Conservation (phyloP, 805 yeast species). For the Yarrowia bubula region DNA sequence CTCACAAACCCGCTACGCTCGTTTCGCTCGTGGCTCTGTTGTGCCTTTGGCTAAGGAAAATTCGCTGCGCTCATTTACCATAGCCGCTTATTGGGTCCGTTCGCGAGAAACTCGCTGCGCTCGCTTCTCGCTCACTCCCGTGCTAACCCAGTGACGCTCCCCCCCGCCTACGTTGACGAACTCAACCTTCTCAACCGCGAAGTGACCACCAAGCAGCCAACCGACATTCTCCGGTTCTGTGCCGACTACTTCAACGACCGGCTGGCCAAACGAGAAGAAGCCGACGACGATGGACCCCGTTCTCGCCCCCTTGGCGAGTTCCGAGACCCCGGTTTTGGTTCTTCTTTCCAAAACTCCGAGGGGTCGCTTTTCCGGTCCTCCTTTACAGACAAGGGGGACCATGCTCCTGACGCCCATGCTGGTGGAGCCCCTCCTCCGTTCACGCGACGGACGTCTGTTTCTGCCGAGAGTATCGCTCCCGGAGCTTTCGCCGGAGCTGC, state of each 20-base stretch:
- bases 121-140: not conserved
- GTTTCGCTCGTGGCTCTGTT: too few species aligned
- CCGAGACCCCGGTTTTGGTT: slow-evolving; percentile 17
- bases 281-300: slow-evolving; percentile 22
- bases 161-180: slow-evolving; percentile 49
- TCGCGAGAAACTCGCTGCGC: not conserved
- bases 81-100: not conserved
- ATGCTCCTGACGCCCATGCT: not conserved
- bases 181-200: slow-evolving; percentile 63
- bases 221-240: slow-evolving; percentile 71
- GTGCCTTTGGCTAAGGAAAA: too few species aligned
- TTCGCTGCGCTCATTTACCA: not conserved
- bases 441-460: slow-evolving; percentile 74
- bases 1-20: not conserved
- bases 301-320: slow-evolving; percentile 11
- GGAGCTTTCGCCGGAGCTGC: slow-evolving; percentile 28
- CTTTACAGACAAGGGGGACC: slow-evolving; percentile 16
- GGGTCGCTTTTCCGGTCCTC: not conserved
- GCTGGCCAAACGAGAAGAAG: slow-evolving; percentile 44
- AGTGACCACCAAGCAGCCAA: slow-evolving; percentile 54
- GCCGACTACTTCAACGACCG: slow-evolving; percentile 66
- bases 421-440: slow-evolving; percentile 30
- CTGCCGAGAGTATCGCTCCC: slow-evolving; percentile 57
- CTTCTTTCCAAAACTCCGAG: not conserved
- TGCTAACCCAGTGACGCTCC: slow-evolving; percentile 35